Base-by-base conservation (phyloP, 2,329 filamentous ascomycete genomes). In the Claviceps sorghi region DNA sequence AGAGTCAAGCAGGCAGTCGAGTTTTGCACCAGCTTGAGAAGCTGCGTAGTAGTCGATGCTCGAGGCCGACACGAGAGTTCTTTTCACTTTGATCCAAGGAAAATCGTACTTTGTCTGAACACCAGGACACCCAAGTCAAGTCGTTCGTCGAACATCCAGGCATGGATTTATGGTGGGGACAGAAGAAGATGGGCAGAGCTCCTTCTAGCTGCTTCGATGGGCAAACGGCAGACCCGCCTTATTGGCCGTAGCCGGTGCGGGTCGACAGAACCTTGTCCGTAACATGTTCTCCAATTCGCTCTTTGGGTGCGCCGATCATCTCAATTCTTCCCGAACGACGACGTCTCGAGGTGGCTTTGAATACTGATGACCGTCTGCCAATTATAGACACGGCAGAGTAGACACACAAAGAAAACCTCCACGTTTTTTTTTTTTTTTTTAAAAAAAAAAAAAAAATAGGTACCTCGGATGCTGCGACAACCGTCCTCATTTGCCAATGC, bases 201-300 rank as follows among this genome's bases (percentile, higher is more conserved):
- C 52, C 61, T 71, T 71, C 68, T 71, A 71, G 68, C 64, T 70
- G 62, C 60, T 71, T 71, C 68, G 69, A 71, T 67, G 64, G 60
- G 60, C 50, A 52, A 58, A 59, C 62, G 60, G 55, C 57, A 57
- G 55, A 11, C 26, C 55, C 55, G 50, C 56, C 53, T 38, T 43
- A 69, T 68, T 68, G 67, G 66, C 54, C 57, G 45, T 40, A 57
- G 55, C 52, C 57, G 52, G 51, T 60, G 56, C 57, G 57, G 56
- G 52, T 53, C 58, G 44, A 7, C 11, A 32, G n/a, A 22, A 13
- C 26, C 44, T 3, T 13, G 15, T 19, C 15, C 15, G 46, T 29
- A 17, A 26, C n/a, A 36, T 2, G 10, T 15, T 5, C 34, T 36
- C 13, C 11, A 2, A 36, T 36, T 36, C 34, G 34, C 34, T 11